Evolutionary conservation across 208 protist genomes (phyloP), one percentile per base, ranked within the genome.

Genomic region (Leishmania tropica): DNA sequence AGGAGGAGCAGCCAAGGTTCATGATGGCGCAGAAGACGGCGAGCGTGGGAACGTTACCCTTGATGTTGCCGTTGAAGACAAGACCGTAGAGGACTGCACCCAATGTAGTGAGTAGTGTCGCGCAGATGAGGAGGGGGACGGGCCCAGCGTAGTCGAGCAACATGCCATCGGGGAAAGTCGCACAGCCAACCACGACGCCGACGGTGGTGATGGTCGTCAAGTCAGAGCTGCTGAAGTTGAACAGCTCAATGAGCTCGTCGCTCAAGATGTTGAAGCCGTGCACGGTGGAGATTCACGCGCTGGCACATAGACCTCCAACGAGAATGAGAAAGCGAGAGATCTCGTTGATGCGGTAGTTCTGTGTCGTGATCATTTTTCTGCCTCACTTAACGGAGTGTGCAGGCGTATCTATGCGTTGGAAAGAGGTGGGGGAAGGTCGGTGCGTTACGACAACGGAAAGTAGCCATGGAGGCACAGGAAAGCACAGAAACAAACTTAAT

Each of bases 201-300:
- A 81, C 83, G 2, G 89, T 94, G 47, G 85, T 84, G 65, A 94
- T 89, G 42, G 81, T 90, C 1, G 91, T 93, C 53, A 94, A 45
- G 54, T 92, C 88, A 54, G 64, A 62, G 15, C 67, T 65, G 67
- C 58, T 81, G 75, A 93, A 82, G 76, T 80, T 84, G 79, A 89
- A 94, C 51, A 76, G 67, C 7, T 78, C 80, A 64, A 79, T 54
- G 77, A 95, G 40, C 1, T 86, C 80, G 76, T 90, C 87, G 76
- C 83, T 91, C 40, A 95, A 31, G 65, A 95, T 83, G 79, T 86
- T 93, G 89, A 95, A 95, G 76, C 87, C 83, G 84, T 95, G 93
- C 40, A 90, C 79, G 79, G 85, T 85, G 4, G 87, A 88, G 19
- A 92, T 86, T 81, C 81, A 85, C 13, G 83, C 68, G 17, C 86